Evolutionary conservation across 2,329 filamentous ascomycete genomes (phyloP).

Genomic region (Penicillium rolfsii): DNA sequence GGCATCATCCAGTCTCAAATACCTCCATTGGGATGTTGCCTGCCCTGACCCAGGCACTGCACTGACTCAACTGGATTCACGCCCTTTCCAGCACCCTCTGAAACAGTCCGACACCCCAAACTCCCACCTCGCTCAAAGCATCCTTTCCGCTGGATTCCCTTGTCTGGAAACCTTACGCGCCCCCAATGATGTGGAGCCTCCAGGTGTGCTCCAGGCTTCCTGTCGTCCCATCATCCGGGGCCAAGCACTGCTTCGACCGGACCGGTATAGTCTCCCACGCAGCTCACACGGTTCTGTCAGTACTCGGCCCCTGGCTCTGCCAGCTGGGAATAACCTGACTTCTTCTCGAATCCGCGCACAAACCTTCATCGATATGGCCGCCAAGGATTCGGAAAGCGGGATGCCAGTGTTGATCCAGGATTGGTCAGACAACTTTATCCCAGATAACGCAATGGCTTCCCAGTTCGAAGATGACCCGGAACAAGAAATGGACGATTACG

Average conservation of each 20-base stretch:
- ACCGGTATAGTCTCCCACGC: constrained; percentile 46
- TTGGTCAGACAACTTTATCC: constrained; percentile 43
- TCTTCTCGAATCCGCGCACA: constrained; percentile 51
- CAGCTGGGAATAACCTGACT: constrained; percentile 49
- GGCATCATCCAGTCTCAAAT: constrained; percentile 53
- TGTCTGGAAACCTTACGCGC: constrained; percentile 45
- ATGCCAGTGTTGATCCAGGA: constrained; percentile 48
- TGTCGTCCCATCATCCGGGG: constrained; percentile 46
- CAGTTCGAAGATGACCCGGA: constrained; percentile 38
- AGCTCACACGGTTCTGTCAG: constrained; percentile 49
- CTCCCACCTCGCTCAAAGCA: constrained; percentile 49
- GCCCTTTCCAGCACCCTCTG: constrained; percentile 41
- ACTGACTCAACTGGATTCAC: constrained; percentile 43
- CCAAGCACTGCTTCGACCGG: constrained; percentile 44
- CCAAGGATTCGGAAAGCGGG: constrained; percentile 45
- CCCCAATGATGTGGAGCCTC: constrained; percentile 49
- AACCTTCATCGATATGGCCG: constrained; percentile 49
- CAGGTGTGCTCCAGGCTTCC: constrained; percentile 48
- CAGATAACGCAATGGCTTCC: constrained; percentile 37
- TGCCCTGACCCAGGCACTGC: constrained; percentile 43
- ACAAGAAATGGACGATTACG: constrained; percentile 40
- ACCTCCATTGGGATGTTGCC: constrained; percentile 61
- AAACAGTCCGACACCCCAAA: constrained; percentile 44
- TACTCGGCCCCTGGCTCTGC: constrained; percentile 45
- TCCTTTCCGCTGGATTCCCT: constrained; percentile 49